Evolutionary conservation across 164 flowering plant genomes (phyloP), one percentile per base, ranked within the genome.

Genomic region (Vitis vinifera): DNA sequence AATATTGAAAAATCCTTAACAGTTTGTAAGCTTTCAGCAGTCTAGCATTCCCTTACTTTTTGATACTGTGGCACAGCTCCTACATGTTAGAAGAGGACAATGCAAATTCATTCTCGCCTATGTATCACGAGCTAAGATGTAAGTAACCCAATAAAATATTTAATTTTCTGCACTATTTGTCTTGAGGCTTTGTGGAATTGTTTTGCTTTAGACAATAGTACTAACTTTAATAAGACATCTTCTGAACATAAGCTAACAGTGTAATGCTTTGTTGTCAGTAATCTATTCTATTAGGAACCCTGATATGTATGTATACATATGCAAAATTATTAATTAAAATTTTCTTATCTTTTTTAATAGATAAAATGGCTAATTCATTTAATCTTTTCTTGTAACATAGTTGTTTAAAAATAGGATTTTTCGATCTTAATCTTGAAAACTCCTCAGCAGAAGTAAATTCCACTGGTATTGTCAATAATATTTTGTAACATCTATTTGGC

Each of bases 61-160:
- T 77, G 77, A 84, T 67, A 88, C 96, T 0, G 98, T 92, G 71
- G 80, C 82, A 70, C 75, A 78, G 76, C 85, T 92, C 31, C 89
- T 94, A 64, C 78, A 64, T 13, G 58, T 70, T 10, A 73, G 82
- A 52, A 65, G 57, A 31, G 80, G 76, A 49, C 57, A 68, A 14
- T 89, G 96, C 90, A 91, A 81, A 75, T 91, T 91, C 83, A 79
- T 93, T 61, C 80, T 93, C 10, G 95, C 83, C 19, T 91, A 93
- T 68, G 91, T 93, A 52, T 93, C 97, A 49, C 85, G 97, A 73
- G 85, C 94, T 10, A 93, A 86, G 78, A 74, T 55, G 98, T 89
- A 79, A 86, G 91, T 76, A 8, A 11, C 50, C 59, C 37, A 48
- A 29, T 49, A 44, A 17, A 51, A 10, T 11, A 10, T 47, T 2